A percentile compares a stretch with the other conserved stretches of the same genome.
phyloP scores from a whole-genome alignment of 257 asterid genomes.

The Solanum raphanifolium region DNA sequence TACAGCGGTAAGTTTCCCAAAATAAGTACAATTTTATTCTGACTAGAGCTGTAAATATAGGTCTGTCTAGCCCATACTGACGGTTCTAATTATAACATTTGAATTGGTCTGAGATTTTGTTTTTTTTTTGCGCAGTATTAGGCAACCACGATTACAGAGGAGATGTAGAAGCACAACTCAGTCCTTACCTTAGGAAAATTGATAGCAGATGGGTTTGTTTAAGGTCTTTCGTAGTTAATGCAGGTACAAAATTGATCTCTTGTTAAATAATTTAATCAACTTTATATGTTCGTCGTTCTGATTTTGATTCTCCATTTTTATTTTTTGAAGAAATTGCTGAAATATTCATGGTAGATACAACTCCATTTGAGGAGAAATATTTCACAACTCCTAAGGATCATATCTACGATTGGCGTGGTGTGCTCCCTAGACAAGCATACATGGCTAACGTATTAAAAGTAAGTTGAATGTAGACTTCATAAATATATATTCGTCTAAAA shows the following conservation, averaged over 20 bases:
- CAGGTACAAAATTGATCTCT: conserved; percentile 26
- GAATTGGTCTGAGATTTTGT: not conserved
- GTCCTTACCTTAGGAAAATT: conserved; percentile 44
- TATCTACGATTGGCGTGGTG: conserved; percentile 69
- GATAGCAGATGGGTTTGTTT: conserved; percentile 79
- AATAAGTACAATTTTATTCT: too few species aligned
- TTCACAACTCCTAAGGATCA: conserved; percentile 40
- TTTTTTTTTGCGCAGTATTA: conserved; percentile 46
- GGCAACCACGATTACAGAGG: conserved; percentile 95
- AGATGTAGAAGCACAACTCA: conserved; percentile 64
- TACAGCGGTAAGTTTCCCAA: conserved; percentile 36
- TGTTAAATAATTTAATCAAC: not conserved
- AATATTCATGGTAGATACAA: conserved; percentile 75
- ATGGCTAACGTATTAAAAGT: conserved; percentile 34
- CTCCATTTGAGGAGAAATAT: conserved; percentile 57
- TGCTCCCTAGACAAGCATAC: conserved; percentile 32
- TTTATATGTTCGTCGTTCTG: too few species aligned
- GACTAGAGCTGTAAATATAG: not conserved
- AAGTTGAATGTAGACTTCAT: conserved; percentile 1
- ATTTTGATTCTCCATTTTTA: not conserved
- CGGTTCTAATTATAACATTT: too few species aligned
- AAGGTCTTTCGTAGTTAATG: conserved; percentile 60
- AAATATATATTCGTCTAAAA: not conserved
- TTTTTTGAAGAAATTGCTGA: conserved; percentile 48
- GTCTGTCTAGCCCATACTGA: too few species aligned